Evolutionary conservation across 2,329 filamentous ascomycete genomes (phyloP).

Genomic region (Sphaerostilbella broomeana): DNA sequence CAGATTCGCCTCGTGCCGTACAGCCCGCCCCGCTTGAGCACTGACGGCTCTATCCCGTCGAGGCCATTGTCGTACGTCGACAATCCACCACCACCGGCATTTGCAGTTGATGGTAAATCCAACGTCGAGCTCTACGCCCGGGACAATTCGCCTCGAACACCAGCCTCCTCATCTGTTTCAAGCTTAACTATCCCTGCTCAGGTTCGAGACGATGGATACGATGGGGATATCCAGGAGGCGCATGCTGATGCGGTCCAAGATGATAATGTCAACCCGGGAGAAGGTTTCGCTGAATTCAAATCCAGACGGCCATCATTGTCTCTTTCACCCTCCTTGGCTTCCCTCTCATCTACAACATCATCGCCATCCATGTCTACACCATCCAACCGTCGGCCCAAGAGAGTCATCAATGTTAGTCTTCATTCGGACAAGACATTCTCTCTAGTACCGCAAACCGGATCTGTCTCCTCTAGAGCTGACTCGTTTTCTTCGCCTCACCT

Average conservation of each 20-base stretch:
- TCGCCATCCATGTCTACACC: conserved; percentile 18
- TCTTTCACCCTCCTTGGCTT: conserved; percentile 5
- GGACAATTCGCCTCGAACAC: conserved; percentile 4
- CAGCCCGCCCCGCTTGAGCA: conserved; percentile 30
- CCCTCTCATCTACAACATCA: conserved; percentile 11
- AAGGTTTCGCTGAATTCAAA: too few relatives aligned
- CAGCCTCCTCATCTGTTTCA: not conserved
- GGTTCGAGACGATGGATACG: too few relatives aligned
- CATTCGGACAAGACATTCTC: conserved; percentile 55
- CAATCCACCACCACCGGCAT: conserved; percentile 1
- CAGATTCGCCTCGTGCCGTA: conserved; percentile 35
- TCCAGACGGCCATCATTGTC: conserved; percentile 6
- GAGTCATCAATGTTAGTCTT: conserved; percentile 44
- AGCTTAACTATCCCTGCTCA: not conserved
- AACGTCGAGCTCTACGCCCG: conserved; percentile 8
- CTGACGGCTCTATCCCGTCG: conserved; percentile 23
- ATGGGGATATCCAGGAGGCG: conserved; percentile 2
- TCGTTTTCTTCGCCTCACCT: conserved; percentile 34
- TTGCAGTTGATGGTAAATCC: not conserved
- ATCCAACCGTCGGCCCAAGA: conserved; percentile 22
- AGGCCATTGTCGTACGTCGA: conserved; percentile 22
- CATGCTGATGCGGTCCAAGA: not conserved
- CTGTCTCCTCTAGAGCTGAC: conserved; percentile 24
- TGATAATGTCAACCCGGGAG: not conserved
- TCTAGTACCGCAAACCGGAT: conserved; percentile 33